A percentile compares a stretch with the other conserved stretches of the same genome.
phyloP scores from a whole-genome alignment of 805 yeast species.

The Hanseniaspora singularis region DNA sequence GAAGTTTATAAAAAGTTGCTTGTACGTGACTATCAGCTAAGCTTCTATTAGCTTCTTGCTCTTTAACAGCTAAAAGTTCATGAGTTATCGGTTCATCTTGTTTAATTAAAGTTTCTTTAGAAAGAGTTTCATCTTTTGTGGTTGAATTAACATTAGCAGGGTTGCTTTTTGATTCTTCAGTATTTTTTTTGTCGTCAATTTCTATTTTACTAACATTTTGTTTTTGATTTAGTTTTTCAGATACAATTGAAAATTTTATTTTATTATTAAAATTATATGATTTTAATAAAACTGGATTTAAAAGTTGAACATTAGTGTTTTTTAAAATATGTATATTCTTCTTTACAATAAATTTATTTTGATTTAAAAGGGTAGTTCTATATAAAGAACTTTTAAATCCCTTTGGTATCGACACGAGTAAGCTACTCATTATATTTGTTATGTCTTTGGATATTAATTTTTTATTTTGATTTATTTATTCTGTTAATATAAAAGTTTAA shows the following conservation, averaged over 20 bases:
- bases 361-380: not conserved
- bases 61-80: slow-evolving; percentile 47
- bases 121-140: not conserved
- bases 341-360: too few species aligned
- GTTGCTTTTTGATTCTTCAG: not conserved
- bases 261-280: too few species aligned
- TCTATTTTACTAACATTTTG: too few species aligned
- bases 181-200: too few species aligned
- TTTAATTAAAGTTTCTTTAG: not conserved
- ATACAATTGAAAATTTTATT: too few species aligned
- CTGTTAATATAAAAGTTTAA: too few species aligned
- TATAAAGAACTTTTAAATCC: not conserved
- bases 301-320: too few species aligned
- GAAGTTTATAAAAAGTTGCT: slow-evolving; percentile 66
- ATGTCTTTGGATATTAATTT: not conserved
- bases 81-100: slow-evolving; percentile 23
- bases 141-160: not conserved
- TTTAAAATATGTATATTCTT: not conserved
- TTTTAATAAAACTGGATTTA: too few species aligned
- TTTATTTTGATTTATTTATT: not conserved
- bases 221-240: too few species aligned
- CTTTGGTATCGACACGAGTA: not conserved
- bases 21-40: slow-evolving; percentile 58
- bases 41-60: slow-evolving; percentile 75
- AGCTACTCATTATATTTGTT: not conserved